Evolutionary conservation across 495 filamentous ascomycete species (phyloP), one percentile per base, ranked within the genome.

Genomic region (Aspergillus ostianus): DNA sequence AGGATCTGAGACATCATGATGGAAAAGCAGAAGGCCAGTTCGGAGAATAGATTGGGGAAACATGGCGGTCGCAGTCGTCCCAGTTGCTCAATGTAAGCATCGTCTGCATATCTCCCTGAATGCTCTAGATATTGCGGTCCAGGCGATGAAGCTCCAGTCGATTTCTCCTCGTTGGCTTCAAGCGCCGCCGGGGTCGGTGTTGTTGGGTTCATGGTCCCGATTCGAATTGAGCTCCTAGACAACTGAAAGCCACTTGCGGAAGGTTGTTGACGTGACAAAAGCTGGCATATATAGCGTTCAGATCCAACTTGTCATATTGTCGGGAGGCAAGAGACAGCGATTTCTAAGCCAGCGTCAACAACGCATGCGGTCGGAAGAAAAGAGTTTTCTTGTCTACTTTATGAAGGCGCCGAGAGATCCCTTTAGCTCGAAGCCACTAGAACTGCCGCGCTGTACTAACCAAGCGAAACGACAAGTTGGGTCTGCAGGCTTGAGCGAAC

Each of bases 1-100:
- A 94, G 78, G 29, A 90, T 79, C 65, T 92, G 85, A 30, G 89
- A 91, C 75, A 89, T 84, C 23, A 87, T 77, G 45, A 94, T 80
- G 0, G 89, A 87, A 61, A 88, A 84, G 67, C 86, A 84, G 64
- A 94, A 96, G 4, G 84, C 81, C 18, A 86, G 63, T 67, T 95
- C 91, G 3, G 80, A 71, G 71, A 82, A 83, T 32, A 77, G 58
- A 27, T 80, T 83, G 10, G 72, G 63, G 65, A 96, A 93, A n/a
- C 68, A 73, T 9, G 79, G 77, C 3, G 91, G 91, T 48, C 91
- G 77, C 61, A 91, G 78, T 55, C 88, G 81, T 32, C 90, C 91
- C 0, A 94, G 61, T 19, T 57, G 55, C 18, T 64, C 59, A 19
- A 56, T 45, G 15, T 47, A 29, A 21, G 26, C 6, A 19, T 12